A percentile compares a stretch with the other conserved stretches of the same genome.
Evolutionary conservation across 805 yeast species (phyloP).

Genomic region (Isabelozyma gotoi): DNA sequence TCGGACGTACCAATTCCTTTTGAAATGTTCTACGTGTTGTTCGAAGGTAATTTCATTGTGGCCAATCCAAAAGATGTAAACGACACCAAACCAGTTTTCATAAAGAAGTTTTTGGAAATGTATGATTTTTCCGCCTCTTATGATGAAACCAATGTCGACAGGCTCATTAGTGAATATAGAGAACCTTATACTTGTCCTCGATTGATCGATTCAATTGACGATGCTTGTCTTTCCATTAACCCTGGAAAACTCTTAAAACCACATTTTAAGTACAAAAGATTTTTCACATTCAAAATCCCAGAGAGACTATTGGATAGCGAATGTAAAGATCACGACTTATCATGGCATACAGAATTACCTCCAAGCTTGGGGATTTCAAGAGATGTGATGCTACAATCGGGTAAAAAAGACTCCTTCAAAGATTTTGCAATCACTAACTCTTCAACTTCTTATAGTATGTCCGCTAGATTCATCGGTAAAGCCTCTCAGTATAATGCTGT

Average conservation of each 20-base stretch:
- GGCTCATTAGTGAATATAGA: conserved; percentile 26
- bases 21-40: conserved; percentile 59
- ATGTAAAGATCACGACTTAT: conserved; percentile 30
- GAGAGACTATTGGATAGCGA: conserved; percentile 34
- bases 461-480: conserved; percentile 39
- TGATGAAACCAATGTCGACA: conserved; percentile 34
- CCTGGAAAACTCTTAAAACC: conserved; percentile 17
- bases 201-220: conserved; percentile 26
- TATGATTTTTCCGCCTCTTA: conserved; percentile 54
- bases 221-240: conserved; percentile 16
- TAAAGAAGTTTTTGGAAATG: conserved; percentile 43
- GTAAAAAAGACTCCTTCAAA: conserved; percentile 10
- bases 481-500: conserved; percentile 30
- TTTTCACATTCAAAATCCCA: conserved; percentile 43
- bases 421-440: conserved; percentile 30
- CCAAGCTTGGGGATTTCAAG: conserved; percentile 31
- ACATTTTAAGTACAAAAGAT: conserved; percentile 29
- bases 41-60: conserved; percentile 49
- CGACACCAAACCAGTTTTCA: conserved; percentile 9
- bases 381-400: conserved; percentile 11
- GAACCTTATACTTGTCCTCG: conserved; percentile 13
- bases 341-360: conserved; percentile 33
- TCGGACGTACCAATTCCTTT: conserved; percentile 47
- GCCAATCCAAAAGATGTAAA: conserved; percentile 13
- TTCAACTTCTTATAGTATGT: conserved; percentile 29